Conservation (phyloP, 352 stramenopile species). For the Paralagenidium karlingii region DNA sequence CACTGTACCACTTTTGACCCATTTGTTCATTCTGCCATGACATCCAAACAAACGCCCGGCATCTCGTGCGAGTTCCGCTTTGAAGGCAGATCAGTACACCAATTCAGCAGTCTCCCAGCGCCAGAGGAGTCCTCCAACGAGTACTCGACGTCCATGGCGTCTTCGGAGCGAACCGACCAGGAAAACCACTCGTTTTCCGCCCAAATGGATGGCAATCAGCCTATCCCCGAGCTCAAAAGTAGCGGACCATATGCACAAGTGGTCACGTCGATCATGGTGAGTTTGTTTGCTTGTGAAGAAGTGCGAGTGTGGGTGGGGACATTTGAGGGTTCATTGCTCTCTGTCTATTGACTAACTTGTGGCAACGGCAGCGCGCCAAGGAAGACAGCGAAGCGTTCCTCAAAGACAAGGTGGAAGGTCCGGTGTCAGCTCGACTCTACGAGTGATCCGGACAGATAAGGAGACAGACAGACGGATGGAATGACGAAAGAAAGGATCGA, state of each 20-base stretch:
- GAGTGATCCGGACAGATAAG: too few species aligned
- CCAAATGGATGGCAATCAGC: constrained; percentile 45
- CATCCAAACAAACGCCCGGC: too few species aligned
- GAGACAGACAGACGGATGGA: too few species aligned
- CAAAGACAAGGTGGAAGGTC: constrained; percentile 73
- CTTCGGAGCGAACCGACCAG: constrained; percentile 25
- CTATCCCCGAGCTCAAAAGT: constrained; percentile 53
- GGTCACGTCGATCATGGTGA: constrained; percentile 63
- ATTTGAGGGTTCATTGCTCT: too few species aligned
- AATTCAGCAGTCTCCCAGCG: constrained; percentile 52
- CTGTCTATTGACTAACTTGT: not conserved
- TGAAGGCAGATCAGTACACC: constrained; percentile 48
- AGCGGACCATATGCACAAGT: constrained; percentile 52
- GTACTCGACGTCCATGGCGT: constrained; percentile 18
- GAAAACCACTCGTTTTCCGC: constrained; percentile 56
- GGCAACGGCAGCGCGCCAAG: constrained; percentile 50
- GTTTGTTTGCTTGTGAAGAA: too few species aligned
- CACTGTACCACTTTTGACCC: too few species aligned
- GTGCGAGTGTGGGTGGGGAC: too few species aligned
- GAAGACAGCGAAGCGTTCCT: constrained; percentile 69
- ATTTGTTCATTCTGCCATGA: too few species aligned
- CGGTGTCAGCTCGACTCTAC: constrained; percentile 47
- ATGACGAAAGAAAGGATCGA: too few species aligned
- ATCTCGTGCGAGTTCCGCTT: too few species aligned
- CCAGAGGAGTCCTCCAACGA: constrained; percentile 47